Conservation (phyloP, 805 yeast genomes). For the Myxozyma vanderwaltii region DNA sequence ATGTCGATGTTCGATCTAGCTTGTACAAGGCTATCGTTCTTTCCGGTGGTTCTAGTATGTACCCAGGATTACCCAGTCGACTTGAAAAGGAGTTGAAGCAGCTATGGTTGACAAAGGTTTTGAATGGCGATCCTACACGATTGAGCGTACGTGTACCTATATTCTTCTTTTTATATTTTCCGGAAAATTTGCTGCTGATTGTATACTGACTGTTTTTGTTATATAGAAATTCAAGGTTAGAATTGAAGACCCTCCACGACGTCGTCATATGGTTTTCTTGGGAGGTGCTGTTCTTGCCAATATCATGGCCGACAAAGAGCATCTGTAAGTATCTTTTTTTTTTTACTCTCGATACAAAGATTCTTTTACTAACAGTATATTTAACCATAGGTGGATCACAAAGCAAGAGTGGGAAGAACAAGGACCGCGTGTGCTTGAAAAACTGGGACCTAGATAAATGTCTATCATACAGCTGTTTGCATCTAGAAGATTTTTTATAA, state of each 20-base stretch:
- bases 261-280: conserved; percentile 97
- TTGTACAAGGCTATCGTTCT: conserved; percentile 89
- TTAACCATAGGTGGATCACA: conserved; percentile 64
- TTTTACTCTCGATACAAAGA: neutral
- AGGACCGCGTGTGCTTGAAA: conserved; percentile 80
- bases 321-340: conserved; percentile 52
- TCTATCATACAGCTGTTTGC: no score
- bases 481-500: neutral
- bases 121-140: conserved; percentile 83
- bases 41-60: conserved; percentile 98
- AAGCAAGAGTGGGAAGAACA: conserved; percentile 98
- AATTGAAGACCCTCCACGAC: conserved; percentile 98
- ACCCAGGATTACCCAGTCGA: conserved; percentile 95
- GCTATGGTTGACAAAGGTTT: conserved; percentile 87
- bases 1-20: conserved; percentile 86
- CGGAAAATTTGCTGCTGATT: neutral
- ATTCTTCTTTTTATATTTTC: no score
- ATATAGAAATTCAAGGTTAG: conserved; percentile 79
- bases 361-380: neutral
- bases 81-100: conserved; percentile 95
- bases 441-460: conserved; percentile 84
- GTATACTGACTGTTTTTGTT: neutral
- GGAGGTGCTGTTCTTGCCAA: conserved; percentile 98
- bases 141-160: conserved; percentile 43
- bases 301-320: conserved; percentile 97